Evolutionary conservation across 2,329 filamentous ascomycete genomes (phyloP).

Genomic region (Cladosporium sp.): DNA sequence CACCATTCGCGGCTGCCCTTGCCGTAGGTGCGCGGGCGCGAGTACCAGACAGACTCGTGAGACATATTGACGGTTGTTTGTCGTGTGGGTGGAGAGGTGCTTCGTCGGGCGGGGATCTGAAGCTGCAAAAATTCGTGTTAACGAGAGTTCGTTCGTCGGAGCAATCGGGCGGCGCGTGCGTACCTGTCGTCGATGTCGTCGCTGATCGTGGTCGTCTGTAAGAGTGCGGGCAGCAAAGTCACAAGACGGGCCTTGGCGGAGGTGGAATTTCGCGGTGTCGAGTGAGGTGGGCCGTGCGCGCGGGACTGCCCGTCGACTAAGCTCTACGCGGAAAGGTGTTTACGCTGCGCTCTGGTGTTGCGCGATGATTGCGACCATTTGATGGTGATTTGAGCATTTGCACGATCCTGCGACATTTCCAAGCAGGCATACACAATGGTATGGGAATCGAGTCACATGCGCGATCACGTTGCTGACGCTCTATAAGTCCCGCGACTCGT

Average conservation of each 20-base stretch:
- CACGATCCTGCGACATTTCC: neutral
- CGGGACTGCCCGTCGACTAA: neutral
- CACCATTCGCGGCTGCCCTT: slow-evolving; percentile 95
- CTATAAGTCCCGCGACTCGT: slow-evolving; percentile 62
- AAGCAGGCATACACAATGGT: too few species aligned
- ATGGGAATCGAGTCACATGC: neutral
- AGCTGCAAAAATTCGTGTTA: slow-evolving; percentile 10
- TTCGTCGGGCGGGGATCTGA: slow-evolving; percentile 14
- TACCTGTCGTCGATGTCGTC: slow-evolving; percentile 14
- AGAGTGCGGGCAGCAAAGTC: slow-evolving; percentile 10
- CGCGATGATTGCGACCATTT: neutral
- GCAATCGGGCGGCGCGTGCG: slow-evolving; percentile 10
- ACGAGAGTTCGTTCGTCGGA: neutral
- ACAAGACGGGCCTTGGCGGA: neutral
- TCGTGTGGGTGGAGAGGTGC: slow-evolving; percentile 9
- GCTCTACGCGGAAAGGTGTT: neutral
- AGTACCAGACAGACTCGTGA: slow-evolving; percentile 99
- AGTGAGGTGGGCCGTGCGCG: neutral
- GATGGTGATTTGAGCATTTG: neutral
- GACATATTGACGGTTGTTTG: slow-evolving; percentile 59
- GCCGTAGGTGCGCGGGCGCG: slow-evolving; percentile 93
- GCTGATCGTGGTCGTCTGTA: slow-evolving; percentile 9
- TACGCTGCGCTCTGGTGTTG: neutral
- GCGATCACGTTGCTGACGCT: neutral
- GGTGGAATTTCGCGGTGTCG: slow-evolving; percentile 4